These are phyloP conservation scores for Botrytis elliptica DNA, from an alignment of 2,329 filamentous ascomycete genomes.

Conservation along the genomic window DNA sequence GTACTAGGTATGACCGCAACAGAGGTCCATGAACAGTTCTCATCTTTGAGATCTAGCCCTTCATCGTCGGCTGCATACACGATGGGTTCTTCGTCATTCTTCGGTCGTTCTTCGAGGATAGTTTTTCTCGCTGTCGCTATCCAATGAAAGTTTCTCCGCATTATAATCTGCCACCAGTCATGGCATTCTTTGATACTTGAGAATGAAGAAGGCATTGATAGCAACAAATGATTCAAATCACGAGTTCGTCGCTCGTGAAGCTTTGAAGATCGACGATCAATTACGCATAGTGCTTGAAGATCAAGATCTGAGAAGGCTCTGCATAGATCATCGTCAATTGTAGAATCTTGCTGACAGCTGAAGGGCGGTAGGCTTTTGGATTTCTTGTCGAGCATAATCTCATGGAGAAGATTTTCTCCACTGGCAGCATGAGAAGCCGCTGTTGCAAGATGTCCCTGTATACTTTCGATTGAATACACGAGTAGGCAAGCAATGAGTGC, in stretches of 20 bases:
- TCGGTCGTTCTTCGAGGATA: not conserved
- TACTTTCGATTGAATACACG: constrained; percentile 24
- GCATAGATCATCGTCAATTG: constrained; percentile 19
- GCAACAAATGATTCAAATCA: constrained; percentile 4
- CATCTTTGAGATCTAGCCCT: constrained; percentile 1
- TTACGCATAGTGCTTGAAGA: constrained; percentile 19
- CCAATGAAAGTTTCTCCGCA: constrained; percentile 25
- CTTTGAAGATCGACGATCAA: constrained; percentile 10
- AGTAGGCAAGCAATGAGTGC: constrained; percentile 22
- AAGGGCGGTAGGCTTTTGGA: not conserved
- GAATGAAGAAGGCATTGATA: constrained; percentile 20
- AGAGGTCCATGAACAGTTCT: constrained; percentile 5
- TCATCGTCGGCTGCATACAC: not conserved
- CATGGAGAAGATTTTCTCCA: constrained; percentile 20
- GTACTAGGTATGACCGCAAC: not conserved
- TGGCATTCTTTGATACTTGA: constrained; percentile 20
- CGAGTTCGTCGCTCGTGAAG: not conserved
- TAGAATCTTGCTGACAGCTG: not conserved
- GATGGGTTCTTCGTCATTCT: not conserved
- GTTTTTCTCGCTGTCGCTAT: constrained; percentile 4
- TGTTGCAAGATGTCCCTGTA: constrained; percentile 18
- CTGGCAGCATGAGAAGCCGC: constrained; percentile 18
- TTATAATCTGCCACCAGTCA: constrained; percentile 23
- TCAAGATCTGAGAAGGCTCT: constrained; percentile 18
- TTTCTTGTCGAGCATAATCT: not conserved